Conservation (phyloP, 2,329 filamentous ascomycete genomes). For the Cercospora canescens region DNA sequence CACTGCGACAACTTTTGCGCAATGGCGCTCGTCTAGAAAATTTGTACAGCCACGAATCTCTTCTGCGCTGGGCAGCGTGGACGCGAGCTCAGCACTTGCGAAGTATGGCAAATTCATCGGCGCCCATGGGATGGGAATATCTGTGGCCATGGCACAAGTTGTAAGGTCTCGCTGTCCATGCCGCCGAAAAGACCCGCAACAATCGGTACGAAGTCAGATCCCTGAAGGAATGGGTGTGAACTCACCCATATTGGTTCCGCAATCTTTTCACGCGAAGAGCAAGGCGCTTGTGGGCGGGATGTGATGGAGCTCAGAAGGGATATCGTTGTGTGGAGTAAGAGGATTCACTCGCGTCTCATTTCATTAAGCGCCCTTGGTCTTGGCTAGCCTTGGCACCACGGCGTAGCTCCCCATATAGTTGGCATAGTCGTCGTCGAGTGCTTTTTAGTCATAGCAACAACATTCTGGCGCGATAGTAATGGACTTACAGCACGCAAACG, state of each 20-base stretch:
- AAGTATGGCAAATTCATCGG: background rate
- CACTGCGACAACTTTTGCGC: conserved; percentile 3
- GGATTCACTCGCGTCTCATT: background rate
- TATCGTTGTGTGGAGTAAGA: background rate
- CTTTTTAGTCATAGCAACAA: too few species aligned
- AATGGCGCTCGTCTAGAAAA: background rate
- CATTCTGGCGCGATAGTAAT: background rate
- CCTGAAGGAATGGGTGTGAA: background rate
- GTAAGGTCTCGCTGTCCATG: background rate
- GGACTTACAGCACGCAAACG: background rate
- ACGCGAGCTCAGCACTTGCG: background rate
- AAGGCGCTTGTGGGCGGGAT: too few species aligned
- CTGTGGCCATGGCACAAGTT: background rate
- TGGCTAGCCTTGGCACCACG: background rate
- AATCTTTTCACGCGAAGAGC: background rate
- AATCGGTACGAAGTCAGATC: background rate
- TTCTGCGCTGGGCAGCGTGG: background rate
- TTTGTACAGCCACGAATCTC: conserved; percentile 3
- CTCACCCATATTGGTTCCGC: background rate
- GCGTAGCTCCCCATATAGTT: background rate
- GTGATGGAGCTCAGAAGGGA: background rate
- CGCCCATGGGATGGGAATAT: background rate
- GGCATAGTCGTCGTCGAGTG: too few species aligned
- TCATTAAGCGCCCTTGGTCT: background rate
- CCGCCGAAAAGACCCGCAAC: background rate